Conservation (phyloP, 805 yeast genomes). For the Candida piceae region DNA sequence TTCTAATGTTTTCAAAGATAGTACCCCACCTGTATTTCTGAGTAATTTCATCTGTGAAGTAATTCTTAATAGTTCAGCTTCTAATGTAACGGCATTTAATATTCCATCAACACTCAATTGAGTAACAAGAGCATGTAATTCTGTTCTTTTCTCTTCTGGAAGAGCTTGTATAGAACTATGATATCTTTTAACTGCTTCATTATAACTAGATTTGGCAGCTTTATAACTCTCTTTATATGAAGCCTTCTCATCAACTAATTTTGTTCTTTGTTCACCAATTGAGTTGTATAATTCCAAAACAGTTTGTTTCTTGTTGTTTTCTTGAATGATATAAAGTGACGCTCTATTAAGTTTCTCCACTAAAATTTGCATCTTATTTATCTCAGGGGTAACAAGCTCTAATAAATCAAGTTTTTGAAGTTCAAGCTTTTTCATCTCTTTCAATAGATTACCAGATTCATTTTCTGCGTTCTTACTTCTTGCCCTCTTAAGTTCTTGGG, state of each 20-base stretch:
- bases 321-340: conserved; percentile 29
- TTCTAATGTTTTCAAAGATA: conserved; percentile 26
- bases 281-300: conserved; percentile 23
- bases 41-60: conserved; percentile 34
- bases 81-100: conserved; percentile 34
- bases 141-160: conserved; percentile 36
- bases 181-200: conserved; percentile 26
- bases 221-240: conserved; percentile 9
- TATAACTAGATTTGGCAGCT: conserved; percentile 19
- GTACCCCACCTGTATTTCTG: conserved; percentile 25
- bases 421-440: conserved; percentile 1
- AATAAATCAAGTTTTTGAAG: conserved; percentile 9
- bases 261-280: conserved; percentile 25
- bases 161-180: conserved; percentile 31
- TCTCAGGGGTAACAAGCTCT: conserved; percentile 6
- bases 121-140: conserved; percentile 33
- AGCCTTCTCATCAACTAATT: conserved; percentile 16
- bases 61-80: conserved; percentile 35
- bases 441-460: neutral
- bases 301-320: conserved; percentile 29
- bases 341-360: conserved; percentile 23
- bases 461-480: neutral
- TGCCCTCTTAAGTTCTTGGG: conserved; percentile 9
- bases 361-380: conserved; percentile 22
- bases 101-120: conserved; percentile 29